Conservation (phyloP, 495 filamentous ascomycete species). For the Penicillium simplicissimum region DNA sequence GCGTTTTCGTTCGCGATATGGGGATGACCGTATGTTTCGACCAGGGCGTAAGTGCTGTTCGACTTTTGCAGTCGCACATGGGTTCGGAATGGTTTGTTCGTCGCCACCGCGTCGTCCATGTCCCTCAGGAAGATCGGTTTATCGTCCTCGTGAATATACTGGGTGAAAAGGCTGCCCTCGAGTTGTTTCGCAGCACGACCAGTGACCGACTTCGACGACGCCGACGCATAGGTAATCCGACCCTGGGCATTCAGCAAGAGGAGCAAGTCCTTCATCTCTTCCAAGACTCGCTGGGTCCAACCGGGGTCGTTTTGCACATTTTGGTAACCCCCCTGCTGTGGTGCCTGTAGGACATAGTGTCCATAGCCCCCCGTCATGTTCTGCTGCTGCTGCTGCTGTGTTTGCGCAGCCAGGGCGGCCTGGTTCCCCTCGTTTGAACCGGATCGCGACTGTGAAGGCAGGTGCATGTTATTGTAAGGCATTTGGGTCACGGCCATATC, state of each 20-base stretch:
- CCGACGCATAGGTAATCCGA: constrained; percentile 79
- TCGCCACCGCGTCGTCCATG: constrained; percentile 89
- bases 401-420: constrained; percentile 17
- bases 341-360: constrained; percentile 50
- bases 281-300: constrained; percentile 86
- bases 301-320: constrained; percentile 83
- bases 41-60: constrained; percentile 72
- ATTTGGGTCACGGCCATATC: constrained; percentile 24
- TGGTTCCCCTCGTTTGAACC: constrained; percentile 17
- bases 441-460: constrained; percentile 14
- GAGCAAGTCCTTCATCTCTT: constrained; percentile 86
- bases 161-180: constrained; percentile 68
- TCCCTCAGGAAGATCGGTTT: constrained; percentile 80
- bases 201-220: constrained; percentile 74
- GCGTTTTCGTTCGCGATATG: constrained; percentile 73
- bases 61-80: constrained; percentile 86
- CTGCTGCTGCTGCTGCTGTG: constrained; percentile 5
- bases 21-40: constrained; percentile 89
- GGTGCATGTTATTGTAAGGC: constrained; percentile 12
- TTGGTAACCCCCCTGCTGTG: constrained; percentile 57
- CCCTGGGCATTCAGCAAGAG: constrained; percentile 86
- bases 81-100: constrained; percentile 73
- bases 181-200: constrained; percentile 72
- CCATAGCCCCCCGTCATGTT: constrained; percentile 27
- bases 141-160: constrained; percentile 89